A percentile compares a stretch with the other conserved stretches of the same genome.
These are phyloP conservation scores for Ambrosia hybrid DNA, from an alignment of 140 eudicot genomes.

Conservation along the genomic window DNA sequence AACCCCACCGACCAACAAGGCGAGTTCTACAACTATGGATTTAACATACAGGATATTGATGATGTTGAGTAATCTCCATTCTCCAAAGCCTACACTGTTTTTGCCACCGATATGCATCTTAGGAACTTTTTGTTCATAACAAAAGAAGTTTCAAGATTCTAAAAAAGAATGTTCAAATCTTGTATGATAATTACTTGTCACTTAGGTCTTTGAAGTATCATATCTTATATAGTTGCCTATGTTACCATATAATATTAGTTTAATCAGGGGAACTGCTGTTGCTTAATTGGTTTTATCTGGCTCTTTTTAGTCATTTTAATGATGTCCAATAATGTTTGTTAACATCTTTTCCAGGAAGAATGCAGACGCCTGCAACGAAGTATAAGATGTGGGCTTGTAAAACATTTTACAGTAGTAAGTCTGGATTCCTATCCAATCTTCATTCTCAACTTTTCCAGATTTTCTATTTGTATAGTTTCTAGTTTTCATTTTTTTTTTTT, in stretches of 20 bases:
- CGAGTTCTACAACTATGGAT: no score
- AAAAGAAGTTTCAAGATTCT: no score
- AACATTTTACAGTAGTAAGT: constrained; percentile 78
- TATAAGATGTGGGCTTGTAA: constrained; percentile 82
- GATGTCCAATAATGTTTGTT: constrained; percentile 2
- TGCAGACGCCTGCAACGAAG: constrained; percentile 84
- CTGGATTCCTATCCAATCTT: constrained; percentile 15
- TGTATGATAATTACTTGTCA: background rate
- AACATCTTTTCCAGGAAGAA: constrained; percentile 61
- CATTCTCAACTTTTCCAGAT: no score
- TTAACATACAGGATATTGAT: no score
- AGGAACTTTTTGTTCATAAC: no score
- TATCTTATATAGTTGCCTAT: background rate
- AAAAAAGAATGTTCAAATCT: background rate
- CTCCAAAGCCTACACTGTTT: no score
- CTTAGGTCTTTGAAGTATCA: background rate
- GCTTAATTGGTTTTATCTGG: constrained; percentile 11
- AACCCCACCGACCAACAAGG: no score
- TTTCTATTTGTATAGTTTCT: no score
- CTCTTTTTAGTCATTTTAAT: no score
- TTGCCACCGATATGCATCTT: no score
- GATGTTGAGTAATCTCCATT: no score
- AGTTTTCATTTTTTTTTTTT: background rate
- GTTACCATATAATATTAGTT: background rate
- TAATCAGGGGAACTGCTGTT: constrained; percentile 18